Conservation (phyloP, 306 rosid species). For the Castanopsis chinensis region DNA sequence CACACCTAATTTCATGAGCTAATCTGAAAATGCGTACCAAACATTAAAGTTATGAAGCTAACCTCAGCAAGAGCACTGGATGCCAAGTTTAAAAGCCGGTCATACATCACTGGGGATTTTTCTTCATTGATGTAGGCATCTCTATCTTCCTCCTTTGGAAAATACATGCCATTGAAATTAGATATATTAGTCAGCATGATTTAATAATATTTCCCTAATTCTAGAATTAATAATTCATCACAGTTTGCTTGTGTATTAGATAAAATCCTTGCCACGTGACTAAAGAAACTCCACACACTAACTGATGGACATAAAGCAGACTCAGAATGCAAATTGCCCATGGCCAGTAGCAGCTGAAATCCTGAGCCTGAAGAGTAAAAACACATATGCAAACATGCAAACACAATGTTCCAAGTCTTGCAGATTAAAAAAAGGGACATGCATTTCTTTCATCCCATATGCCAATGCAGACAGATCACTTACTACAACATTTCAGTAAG, state of each 20-base stretch:
- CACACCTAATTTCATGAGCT: slow-evolving; percentile 5
- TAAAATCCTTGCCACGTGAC: neutral
- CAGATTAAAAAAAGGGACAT: neutral
- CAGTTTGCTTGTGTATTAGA: neutral
- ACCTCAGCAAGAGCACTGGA: slow-evolving; percentile 73
- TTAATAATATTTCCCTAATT: neutral
- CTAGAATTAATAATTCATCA: neutral
- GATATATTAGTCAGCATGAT: slow-evolving; percentile 2
- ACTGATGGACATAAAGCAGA: neutral
- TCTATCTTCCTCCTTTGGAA: slow-evolving; percentile 34
- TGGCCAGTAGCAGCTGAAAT: neutral
- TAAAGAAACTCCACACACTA: neutral
- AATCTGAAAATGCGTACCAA: slow-evolving; percentile 1
- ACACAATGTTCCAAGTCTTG: neutral
- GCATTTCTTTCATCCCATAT: neutral
- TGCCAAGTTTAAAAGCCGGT: slow-evolving; percentile 72
- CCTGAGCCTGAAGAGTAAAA: neutral
- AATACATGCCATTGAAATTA: slow-evolving; percentile 6
- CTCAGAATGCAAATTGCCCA: neutral
- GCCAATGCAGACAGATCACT: neutral
- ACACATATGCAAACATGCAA: neutral
- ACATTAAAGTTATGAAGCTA: slow-evolving; percentile 26
- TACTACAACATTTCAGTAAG: neutral
- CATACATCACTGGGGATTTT: slow-evolving; percentile 66
- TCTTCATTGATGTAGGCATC: slow-evolving; percentile 26